Evolutionary conservation across 352 stramenopile genomes (phyloP), one percentile per base, ranked within the genome.

Genomic region (Phytophthora gonapodyides): DNA sequence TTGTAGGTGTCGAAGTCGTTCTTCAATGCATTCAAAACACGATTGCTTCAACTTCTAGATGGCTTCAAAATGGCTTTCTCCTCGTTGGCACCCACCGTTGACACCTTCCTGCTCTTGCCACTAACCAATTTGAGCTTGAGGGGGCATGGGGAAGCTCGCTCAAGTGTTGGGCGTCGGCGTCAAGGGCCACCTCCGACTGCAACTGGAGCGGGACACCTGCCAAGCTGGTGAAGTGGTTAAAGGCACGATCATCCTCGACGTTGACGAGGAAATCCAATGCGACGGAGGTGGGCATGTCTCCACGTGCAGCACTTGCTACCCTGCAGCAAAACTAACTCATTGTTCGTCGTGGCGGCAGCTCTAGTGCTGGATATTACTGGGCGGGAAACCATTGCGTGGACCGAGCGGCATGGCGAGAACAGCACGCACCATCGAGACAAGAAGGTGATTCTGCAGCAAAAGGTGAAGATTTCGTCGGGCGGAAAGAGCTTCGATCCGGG

Each of bases 131-230:
- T 37, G 1, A 16, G 42, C 8, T 15, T 15, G 30, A 36, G 33
- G 30, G 40, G 3, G 1, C 3, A 67, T 66, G 57, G 52, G 59
- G 13, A 60, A 55, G n/a, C 50, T 68, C 15, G 51, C 45, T 24
- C 51, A 64, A 24, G 19, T 71, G 7, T 24, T 66, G 15, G 63
- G 58, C 19, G 36, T 72, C 11, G 58, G 64, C 5, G 35, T 69
- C 7, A 69, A 64, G 31, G 58, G 52, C 10, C 27, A 43, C 13
- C 37, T 61, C 33, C 46, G 40, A 4, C 33, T 71, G 8, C 38
- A 67, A 24, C 38, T 71, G 13, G 58, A 67, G 13, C 38, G 19
- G 7, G 35, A 37, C n/a, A 62, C 27, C 7, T 67, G 59, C 12
- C 42, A 54, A 49, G 57, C 63, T 41, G 63, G 50, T 21, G 63